Percentiles rank a stretch among this genome's conserved stretches.
Conservation (phyloP, 1,139 yeast genomes). For the Suzukiozyma palmioleophila region DNA sequence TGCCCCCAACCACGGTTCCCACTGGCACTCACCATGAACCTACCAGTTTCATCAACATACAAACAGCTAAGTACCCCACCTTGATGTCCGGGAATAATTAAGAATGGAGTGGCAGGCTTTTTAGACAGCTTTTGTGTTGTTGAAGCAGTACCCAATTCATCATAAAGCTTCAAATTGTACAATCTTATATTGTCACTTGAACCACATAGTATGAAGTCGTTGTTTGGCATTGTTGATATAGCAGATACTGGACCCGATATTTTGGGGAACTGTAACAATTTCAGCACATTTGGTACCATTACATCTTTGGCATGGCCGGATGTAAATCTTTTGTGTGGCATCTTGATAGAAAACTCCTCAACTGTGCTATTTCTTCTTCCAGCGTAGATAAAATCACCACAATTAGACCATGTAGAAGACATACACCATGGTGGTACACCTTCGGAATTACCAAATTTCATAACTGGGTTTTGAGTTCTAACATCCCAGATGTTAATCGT, state of each 20-base stretch:
- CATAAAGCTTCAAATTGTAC: conserved; percentile 64
- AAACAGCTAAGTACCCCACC: conserved; percentile 56
- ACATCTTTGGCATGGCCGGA: conserved; percentile 16
- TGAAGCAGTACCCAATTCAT: conserved; percentile 20
- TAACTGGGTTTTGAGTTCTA: conserved; percentile 48
- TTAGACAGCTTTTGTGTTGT: conserved; percentile 17
- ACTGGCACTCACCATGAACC: conserved; percentile 85
- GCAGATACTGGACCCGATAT: conserved; percentile 92
- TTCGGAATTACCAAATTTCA: conserved; percentile 52
- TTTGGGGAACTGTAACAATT: conserved; percentile 69
- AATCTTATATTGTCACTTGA: conserved; percentile 86
- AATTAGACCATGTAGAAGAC: conserved; percentile 86
- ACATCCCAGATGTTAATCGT: conserved; percentile 79
- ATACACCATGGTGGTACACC: conserved; percentile 94
- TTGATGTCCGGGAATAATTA: conserved; percentile 61
- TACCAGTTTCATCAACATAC: conserved; percentile 78
- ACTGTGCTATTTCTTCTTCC: conserved; percentile 89
- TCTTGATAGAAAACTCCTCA: conserved; percentile 76
- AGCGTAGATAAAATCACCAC: conserved; percentile 74
- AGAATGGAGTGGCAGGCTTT: conserved; percentile 50
- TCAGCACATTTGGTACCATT: conserved; percentile 46
- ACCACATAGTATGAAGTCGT: conserved; percentile 76
- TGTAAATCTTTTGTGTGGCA: conserved; percentile 37
- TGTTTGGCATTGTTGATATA: conserved; percentile 76
- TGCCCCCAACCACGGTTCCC: conserved; percentile 95